Conservation (phyloP, 495 filamentous ascomycete species). For the Aspergillus cavernicola region DNA sequence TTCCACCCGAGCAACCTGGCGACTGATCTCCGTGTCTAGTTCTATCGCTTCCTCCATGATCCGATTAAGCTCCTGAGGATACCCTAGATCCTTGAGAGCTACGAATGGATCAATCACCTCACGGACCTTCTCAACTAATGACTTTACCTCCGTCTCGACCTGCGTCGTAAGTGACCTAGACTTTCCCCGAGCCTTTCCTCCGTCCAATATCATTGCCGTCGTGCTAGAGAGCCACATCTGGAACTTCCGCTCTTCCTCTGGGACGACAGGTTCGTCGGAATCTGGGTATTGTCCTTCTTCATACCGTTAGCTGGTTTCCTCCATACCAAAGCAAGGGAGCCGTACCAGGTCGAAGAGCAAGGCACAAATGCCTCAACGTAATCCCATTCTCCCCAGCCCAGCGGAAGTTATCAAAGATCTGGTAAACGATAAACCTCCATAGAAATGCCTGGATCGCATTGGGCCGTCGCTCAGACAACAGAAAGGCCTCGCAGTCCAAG, state of each 20-base stretch:
- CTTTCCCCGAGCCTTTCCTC: not conserved
- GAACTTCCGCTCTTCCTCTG: conserved; percentile 4
- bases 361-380: not conserved
- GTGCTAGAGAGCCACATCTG: not conserved
- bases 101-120: not conserved
- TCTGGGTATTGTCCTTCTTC: conserved; percentile 2
- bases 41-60: conserved; percentile 1
- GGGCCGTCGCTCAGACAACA: not conserved
- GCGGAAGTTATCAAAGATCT: conserved; percentile 1
- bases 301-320: not conserved
- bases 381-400: not conserved
- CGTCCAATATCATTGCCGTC: not conserved
- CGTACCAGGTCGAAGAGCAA: conserved; percentile 1
- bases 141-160: not conserved
- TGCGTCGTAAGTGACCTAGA: not conserved
- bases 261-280: not conserved
- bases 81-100: not conserved
- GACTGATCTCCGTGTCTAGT: conserved; percentile 1
- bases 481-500: not conserved
- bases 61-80: not conserved
- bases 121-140: not conserved
- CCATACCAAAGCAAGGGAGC: too few relatives aligned
- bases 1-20: conserved; percentile 3
- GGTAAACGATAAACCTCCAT: not conserved
- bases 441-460: conserved; percentile 1